Evolutionary conservation across 306 rosid genomes (phyloP).

Genomic region (Hippophae gyantsensis): DNA sequence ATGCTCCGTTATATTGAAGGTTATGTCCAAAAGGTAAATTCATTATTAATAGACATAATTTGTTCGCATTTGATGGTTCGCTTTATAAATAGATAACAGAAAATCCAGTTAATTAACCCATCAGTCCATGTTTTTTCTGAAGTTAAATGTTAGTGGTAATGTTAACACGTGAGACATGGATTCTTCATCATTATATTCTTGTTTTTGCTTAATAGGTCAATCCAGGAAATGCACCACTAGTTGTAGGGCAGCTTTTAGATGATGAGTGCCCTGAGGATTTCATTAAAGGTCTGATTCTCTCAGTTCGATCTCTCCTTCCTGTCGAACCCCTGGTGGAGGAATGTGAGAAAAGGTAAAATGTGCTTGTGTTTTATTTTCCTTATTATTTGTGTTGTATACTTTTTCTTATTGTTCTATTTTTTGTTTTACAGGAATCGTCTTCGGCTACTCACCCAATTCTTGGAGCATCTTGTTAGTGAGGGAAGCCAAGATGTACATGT

Average conservation of each 20-base stretch:
- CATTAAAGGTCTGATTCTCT: constrained; percentile 89
- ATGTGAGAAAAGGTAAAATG: constrained; percentile 82
- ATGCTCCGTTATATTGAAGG: constrained; percentile 99
- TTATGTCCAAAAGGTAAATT: constrained; percentile 90
- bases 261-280: constrained; percentile 99
- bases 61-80: not conserved
- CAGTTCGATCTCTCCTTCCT: constrained; percentile 94
- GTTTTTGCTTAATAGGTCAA: constrained; percentile 55
- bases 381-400: constrained; percentile 16
- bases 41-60: constrained; percentile 6
- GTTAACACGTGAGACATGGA: constrained; percentile 4
- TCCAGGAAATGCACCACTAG: constrained; percentile 96
- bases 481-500: constrained; percentile 99
- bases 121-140: not conserved
- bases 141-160: not conserved
- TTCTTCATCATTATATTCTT: not conserved
- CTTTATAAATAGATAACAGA: not conserved
- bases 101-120: too few species aligned
- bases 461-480: constrained; percentile 98
- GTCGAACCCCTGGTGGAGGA: constrained; percentile 94
- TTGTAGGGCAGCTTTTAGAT: constrained; percentile 96
- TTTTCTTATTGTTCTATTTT: constrained; percentile 15
- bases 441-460: constrained; percentile 82
- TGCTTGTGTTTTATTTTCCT: not conserved
- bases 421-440: constrained; percentile 71